phyloP scores from a whole-genome alignment of 2,329 filamentous ascomycete genomes.

The Beauveria pseudobassiana region DNA sequence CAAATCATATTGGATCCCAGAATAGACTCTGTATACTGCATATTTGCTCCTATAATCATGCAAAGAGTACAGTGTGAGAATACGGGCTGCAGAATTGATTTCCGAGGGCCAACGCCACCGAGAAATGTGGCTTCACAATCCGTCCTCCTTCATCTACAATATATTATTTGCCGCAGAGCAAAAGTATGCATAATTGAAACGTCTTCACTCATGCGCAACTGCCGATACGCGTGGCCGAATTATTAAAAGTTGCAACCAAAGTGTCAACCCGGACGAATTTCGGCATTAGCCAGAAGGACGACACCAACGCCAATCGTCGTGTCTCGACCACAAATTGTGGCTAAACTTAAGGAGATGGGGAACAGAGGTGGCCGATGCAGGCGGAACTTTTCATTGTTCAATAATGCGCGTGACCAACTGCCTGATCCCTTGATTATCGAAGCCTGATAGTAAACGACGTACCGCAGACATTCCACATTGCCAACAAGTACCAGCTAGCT shows the following conservation, averaged over 20 bases:
- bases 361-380: background rate
- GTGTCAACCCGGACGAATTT: background rate
- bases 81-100: background rate
- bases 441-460: background rate
- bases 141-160: background rate
- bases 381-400: background rate
- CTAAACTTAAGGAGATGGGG: too few species aligned
- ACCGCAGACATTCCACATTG: too few species aligned
- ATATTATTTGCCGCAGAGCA: background rate
- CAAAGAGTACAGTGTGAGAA: background rate
- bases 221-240: background rate
- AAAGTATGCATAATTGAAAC: background rate
- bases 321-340: background rate
- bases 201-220: background rate
- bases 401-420: background rate
- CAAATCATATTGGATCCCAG: too few species aligned
- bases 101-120: background rate
- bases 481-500: background rate
- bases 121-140: background rate
- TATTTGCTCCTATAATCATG: too few species aligned
- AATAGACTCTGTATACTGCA: too few species aligned
- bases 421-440: too few species aligned
- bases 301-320: background rate
- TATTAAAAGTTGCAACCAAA: background rate
- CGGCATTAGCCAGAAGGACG: background rate